A percentile compares a stretch with the other conserved stretches of the same genome.
phyloP scores from a whole-genome alignment of 2,329 filamentous ascomycete species.

The Scleromitrula shiraiana region DNA sequence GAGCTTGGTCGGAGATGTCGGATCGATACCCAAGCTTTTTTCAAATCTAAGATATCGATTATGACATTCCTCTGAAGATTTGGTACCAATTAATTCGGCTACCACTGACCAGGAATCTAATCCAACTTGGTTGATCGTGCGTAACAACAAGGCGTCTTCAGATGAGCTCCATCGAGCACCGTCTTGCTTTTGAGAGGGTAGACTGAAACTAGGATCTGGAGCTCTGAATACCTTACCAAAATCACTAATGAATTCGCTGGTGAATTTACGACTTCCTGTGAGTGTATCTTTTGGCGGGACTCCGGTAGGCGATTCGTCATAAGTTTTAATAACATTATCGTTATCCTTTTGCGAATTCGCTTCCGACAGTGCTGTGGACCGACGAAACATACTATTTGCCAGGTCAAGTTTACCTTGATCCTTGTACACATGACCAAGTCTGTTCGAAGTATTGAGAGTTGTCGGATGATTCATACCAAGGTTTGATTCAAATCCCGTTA shows the following conservation, averaged over 20 bases:
- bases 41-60: not conserved
- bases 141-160: not conserved
- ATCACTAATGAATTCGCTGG: not conserved
- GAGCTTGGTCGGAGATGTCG: not conserved
- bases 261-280: not conserved
- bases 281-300: not conserved
- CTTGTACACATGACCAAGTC: conserved; percentile 8
- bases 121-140: not conserved
- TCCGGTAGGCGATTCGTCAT: too few relatives aligned
- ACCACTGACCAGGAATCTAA: not conserved
- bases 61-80: not conserved
- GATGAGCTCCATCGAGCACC: not conserved
- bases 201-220: not conserved
- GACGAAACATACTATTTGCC: not conserved
- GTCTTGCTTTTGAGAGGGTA: not conserved
- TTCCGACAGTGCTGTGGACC: not conserved
- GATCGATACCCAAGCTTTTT: not conserved
- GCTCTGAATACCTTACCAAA: not conserved
- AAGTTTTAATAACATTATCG: not conserved
- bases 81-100: not conserved
- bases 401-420: conserved; percentile 6
- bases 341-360: not conserved
- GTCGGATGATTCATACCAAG: conserved; percentile 6
- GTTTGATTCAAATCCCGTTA: conserved; percentile 20
- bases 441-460: conserved; percentile 10